Evolutionary conservation across 768 basidiomycete genomes (phyloP), one percentile per base, ranked within the genome.

Genomic region (Cyclocybe cylindracea): DNA sequence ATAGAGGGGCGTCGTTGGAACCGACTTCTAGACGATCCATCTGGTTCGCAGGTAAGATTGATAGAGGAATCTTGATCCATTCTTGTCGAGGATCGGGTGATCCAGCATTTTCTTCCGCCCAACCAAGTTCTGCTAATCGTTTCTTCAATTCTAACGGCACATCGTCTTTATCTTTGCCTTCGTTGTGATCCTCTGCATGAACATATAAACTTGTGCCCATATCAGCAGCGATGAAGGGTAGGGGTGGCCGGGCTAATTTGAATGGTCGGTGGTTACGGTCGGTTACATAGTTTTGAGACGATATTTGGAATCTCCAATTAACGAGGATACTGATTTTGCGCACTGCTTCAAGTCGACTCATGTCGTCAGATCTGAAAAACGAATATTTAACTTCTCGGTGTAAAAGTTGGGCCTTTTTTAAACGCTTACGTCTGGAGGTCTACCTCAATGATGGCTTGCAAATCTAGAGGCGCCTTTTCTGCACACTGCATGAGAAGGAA

Each of bases 201-300:
- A 86, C 72, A 57, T 82, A 89, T 8, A 72, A 65, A 51, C 70
- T 79, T 1, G 85, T 82, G 1, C 89, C 89, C 40, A 90, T 84
- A 57, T 91, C 88, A 0, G 87, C 87, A 0, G 87, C 79, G 10
- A 89, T 78, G 58, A 90, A 92, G 1, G 85, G 72, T n/a, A 91
- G 75, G 1, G 85, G 85, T 7, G 76, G 79, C n/a, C 86, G 77
- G n/a, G 84, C 78, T 13, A 84, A 64, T 59, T 83, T 87, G 70
- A 92, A 91, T 0, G 87, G 84, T 18, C 87, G 79, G 57, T 82
- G 83, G 0, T 69, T 68, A 38, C 83, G 78, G 62, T 90, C 87
- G 3, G 74, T 64, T 18, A 89, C 67, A 39, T 83, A 77, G 36
- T 75, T 77, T 60, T 87, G 86, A 3, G 82, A 78, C 44, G 83